These are phyloP conservation scores for Neurospora sp. DNA, from an alignment of 495 filamentous ascomycete species.

Conservation along the genomic window DNA sequence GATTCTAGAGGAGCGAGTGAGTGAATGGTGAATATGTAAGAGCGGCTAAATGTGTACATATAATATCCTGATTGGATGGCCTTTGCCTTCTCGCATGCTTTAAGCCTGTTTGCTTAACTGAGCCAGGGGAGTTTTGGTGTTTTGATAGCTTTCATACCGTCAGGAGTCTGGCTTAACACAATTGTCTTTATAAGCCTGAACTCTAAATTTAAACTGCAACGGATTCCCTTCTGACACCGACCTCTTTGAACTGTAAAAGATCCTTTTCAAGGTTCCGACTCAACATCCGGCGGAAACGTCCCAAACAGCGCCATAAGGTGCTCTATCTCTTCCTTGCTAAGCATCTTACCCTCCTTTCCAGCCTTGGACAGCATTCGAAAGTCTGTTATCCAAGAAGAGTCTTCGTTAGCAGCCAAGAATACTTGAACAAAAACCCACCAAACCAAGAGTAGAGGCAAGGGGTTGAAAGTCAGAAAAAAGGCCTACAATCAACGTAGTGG, in stretches of 20 bases:
- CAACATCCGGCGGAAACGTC: conserved; percentile 23
- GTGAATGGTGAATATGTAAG: background rate
- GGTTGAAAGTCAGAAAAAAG: background rate
- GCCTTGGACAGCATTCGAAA: conserved; percentile 25
- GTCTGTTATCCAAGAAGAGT: conserved; percentile 1
- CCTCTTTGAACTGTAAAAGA: background rate
- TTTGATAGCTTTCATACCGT: background rate
- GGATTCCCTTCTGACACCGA: background rate
- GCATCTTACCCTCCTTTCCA: conserved; percentile 9
- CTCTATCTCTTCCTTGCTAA: conserved; percentile 10
- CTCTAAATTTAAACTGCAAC: background rate
- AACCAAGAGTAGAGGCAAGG: background rate
- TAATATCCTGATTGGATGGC: background rate
- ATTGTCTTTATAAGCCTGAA: background rate
- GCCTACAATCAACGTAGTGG: background rate
- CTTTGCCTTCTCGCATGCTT: background rate
- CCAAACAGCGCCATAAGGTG: conserved; percentile 28
- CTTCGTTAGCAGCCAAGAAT: background rate
- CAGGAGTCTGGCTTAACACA: background rate
- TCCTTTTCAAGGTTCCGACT: conserved; percentile 17
- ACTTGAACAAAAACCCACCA: background rate
- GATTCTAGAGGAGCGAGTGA: background rate
- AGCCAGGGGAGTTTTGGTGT: background rate
- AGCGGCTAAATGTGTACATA: background rate
- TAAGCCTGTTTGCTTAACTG: background rate